These are phyloP conservation scores for Blastocystis hominis DNA, from an alignment of 352 stramenopile genomes.

Conservation along the genomic window DNA sequence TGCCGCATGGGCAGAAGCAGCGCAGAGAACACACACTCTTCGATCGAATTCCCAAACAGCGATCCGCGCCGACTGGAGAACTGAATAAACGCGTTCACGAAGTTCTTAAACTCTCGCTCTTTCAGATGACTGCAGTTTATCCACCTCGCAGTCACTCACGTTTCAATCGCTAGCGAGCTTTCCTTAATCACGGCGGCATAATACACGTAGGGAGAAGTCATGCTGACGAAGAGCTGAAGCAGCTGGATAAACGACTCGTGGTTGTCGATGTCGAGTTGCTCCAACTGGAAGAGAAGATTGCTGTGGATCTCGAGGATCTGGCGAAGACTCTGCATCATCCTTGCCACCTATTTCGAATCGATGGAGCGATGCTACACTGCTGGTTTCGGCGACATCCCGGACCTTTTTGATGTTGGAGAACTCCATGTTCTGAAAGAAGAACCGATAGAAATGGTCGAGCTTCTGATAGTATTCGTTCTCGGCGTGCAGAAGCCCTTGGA, in stretches of 20 bases:
- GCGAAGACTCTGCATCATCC: conserved; percentile 5
- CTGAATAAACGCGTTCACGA: neutral
- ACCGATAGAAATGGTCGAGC: neutral
- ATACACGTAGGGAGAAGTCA: conserved; percentile 32
- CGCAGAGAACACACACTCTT: too few species aligned
- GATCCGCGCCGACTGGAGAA: neutral
- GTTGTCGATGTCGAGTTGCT: neutral
- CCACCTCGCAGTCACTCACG: neutral
- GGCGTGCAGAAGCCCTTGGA: neutral
- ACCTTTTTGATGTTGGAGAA: neutral
- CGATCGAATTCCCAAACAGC: too few species aligned
- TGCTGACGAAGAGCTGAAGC: neutral
- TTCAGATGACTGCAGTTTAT: neutral
- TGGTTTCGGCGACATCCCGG: neutral
- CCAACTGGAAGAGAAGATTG: conserved; percentile 31
- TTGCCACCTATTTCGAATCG: neutral
- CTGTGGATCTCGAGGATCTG: conserved; percentile 45
- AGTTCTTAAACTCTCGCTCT: neutral
- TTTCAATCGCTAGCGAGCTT: neutral
- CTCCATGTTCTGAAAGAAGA: conserved; percentile 34
- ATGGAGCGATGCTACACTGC: neutral
- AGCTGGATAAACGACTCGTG: neutral
- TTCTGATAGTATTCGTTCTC: conserved; percentile 3
- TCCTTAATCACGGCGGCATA: neutral
- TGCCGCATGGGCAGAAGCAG: too few species aligned